Conservation (phyloP, 139 green algal species). For the Closterium sp. region DNA sequence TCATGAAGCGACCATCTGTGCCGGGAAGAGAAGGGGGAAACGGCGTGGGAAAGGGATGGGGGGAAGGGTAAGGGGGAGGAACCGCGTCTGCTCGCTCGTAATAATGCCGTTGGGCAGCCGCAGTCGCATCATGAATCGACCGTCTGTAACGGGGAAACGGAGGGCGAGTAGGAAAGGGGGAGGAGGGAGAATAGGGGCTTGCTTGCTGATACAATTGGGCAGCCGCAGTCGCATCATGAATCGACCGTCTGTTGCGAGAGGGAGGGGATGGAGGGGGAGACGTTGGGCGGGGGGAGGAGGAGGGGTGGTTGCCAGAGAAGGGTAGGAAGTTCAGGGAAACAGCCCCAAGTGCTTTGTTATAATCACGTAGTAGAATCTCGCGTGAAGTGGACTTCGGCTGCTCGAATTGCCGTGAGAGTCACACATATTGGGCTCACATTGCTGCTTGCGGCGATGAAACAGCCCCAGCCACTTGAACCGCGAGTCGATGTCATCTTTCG, state of each 20-base stretch:
- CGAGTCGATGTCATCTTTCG: slow-evolving; percentile 88
- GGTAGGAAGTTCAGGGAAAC: too few relatives aligned
- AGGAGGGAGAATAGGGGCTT: neutral
- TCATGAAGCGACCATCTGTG: slow-evolving; percentile 90
- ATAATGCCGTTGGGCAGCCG: slow-evolving; percentile 88
- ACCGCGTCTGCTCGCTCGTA: slow-evolving; percentile 66
- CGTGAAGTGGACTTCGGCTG: too few relatives aligned
- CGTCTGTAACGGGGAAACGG: slow-evolving; percentile 48
- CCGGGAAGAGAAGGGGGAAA: too few relatives aligned
- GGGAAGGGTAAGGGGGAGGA: too few relatives aligned
- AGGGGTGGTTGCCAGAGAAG: neutral
- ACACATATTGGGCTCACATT: slow-evolving; percentile 50
- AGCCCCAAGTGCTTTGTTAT: too few relatives aligned
- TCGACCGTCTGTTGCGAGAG: slow-evolving; percentile 63
- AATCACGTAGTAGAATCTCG: too few relatives aligned
- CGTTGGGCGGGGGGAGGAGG: neutral
- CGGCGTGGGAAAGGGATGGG: too few relatives aligned
- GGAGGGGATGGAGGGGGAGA: neutral
- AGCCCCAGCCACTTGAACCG: slow-evolving; percentile 95
- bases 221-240: slow-evolving; percentile 99
- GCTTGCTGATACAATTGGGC: slow-evolving; percentile 85
- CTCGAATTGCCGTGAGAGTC: too few relatives aligned
- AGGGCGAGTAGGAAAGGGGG: too few relatives aligned
- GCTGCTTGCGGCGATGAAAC: slow-evolving; percentile 93
- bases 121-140: slow-evolving; percentile 98